Percentiles rank a stretch among this genome's conserved stretches.
Conservation (phyloP, 257 asterid genomes). For the Perilla frutescens region DNA sequence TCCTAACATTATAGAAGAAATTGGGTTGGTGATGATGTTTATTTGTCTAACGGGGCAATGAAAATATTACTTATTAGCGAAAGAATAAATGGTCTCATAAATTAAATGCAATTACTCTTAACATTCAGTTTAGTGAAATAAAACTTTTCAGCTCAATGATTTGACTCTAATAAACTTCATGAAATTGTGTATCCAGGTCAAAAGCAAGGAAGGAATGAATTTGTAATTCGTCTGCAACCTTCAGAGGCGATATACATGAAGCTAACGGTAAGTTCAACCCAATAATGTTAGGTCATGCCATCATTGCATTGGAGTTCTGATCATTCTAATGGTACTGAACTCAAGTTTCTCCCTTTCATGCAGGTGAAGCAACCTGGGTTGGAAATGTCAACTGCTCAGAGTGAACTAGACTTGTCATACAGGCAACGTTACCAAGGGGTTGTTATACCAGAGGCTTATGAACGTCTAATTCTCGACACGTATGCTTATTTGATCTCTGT, state of each 20-base stretch:
- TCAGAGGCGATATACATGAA: conserved; percentile 97
- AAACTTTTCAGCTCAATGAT: neutral
- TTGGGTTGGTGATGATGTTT: conserved; percentile 7
- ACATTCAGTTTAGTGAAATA: neutral
- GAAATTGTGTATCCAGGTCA: conserved; percentile 56
- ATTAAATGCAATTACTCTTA: too few species aligned
- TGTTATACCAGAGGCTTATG: conserved; percentile 96
- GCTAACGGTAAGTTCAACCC: conserved; percentile 67
- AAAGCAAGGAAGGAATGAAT: conserved; percentile 92
- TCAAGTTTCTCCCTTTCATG: conserved; percentile 36
- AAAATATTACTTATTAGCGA: neutral
- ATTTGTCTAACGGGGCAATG: neutral
- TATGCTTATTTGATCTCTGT: conserved; percentile 38
- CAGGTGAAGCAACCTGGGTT: conserved; percentile 99
- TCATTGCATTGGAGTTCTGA: neutral
- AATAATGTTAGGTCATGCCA: neutral
- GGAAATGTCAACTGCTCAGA: conserved; percentile 89
- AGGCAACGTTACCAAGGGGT: conserved; percentile 81
- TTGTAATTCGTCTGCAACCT: conserved; percentile 98
- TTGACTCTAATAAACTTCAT: conserved; percentile 32
- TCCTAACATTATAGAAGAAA: neutral
- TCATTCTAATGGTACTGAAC: neutral
- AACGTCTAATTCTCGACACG: conserved; percentile 98
- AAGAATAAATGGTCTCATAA: neutral
- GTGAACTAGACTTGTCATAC: conserved; percentile 94